Base-by-base conservation (phyloP, 1,284 basidiomycete genomes). In the Termitomyces sp. region DNA sequence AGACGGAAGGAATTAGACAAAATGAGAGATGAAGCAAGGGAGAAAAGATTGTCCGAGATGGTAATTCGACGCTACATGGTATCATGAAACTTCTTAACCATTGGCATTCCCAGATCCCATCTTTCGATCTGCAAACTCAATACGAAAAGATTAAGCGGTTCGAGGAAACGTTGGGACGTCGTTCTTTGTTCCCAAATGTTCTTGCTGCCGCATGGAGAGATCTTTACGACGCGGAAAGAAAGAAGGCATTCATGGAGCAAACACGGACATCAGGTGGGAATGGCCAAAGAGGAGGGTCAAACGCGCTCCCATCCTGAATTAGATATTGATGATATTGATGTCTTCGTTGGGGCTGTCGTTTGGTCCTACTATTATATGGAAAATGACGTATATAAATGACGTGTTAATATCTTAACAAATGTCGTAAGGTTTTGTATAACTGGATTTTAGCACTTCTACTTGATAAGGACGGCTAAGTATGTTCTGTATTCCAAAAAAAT, bases 81-180 rank as follows among this genome's bases (percentile, higher is more conserved):
- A 33, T 1, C 50, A 13, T 2, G 19, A 48, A 28, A 46, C 54
- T 36, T 51, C 40, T 7, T 33, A 17, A 48, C 40, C n/a, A 47
- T 31, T 17, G n/a, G 15, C 42, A 40, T 28, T 34, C 26, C 7
- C 36, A 90, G 88, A 76, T 74, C 55, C 70, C 73, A 33, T 70
- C 75, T 0, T 90, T 90, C 62, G 84, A 89, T 66, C 68, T 90
- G n/a, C 85, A 88, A 66, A 77, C 75, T 0, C 80, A 86, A 53
- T 74, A 75, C 13, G 86, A 90, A 59, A 88, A 86, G 67, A 84
- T 90, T 40, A 68, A 75, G 15, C 72, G 74, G 1, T 90, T 86
- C 57, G 86, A 88, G 63, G 82, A 85, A 53, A 72, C 72, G 43
- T 59, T 89, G 19, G 72, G 73, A 45, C 63, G 64, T 5, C 71